These are phyloP conservation scores for Sporobolomyces pararoseus DNA, from an alignment of 768 basidiomycete genomes.

Conservation along the genomic window DNA sequence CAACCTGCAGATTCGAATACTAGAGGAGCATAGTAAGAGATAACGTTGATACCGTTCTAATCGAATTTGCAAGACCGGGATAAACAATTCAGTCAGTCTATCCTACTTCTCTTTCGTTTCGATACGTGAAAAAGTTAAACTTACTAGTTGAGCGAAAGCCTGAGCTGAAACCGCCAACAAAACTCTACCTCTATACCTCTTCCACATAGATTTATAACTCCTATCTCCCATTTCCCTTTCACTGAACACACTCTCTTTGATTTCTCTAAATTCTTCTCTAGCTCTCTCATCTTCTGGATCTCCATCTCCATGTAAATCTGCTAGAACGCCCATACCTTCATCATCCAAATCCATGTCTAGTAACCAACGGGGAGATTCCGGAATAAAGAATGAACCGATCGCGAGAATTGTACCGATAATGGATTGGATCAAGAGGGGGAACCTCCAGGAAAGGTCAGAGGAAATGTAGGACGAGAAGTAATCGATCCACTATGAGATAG, in stretches of 20 bases:
- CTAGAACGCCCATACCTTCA: slow-evolving; percentile 79
- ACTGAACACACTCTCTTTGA: slow-evolving; percentile 59
- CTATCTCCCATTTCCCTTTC: slow-evolving; percentile 70
- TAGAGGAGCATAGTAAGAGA: slow-evolving; percentile 71
- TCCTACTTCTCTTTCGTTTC: not conserved
- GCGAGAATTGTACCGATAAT: slow-evolving; percentile 78
- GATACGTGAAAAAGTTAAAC: slow-evolving; percentile 44
- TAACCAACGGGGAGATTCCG: slow-evolving; percentile 91
- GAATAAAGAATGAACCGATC: slow-evolving; percentile 72
- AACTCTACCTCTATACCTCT: slow-evolving; percentile 76
- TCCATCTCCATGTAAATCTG: slow-evolving; percentile 75
- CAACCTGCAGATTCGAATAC: slow-evolving; percentile 97
- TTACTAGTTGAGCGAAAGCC: slow-evolving; percentile 85
- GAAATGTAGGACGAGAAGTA: slow-evolving; percentile 88
- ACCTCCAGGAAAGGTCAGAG: slow-evolving; percentile 81
- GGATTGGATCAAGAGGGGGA: slow-evolving; percentile 83
- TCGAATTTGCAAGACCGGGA: not conserved
- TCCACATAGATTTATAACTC: slow-evolving; percentile 79
- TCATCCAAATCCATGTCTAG: slow-evolving; percentile 79
- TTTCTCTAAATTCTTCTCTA: slow-evolving; percentile 79
- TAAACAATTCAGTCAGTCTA: too few species aligned
- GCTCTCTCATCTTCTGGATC: slow-evolving; percentile 65
- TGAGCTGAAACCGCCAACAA: slow-evolving; percentile 92
- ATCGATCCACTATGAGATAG: slow-evolving; percentile 69
- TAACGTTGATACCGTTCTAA: slow-evolving; percentile 96